Evolutionary conservation across 1,139 yeast species (phyloP), one percentile per base, ranked within the genome.

Genomic region (Eremothecium cymbalariae): DNA sequence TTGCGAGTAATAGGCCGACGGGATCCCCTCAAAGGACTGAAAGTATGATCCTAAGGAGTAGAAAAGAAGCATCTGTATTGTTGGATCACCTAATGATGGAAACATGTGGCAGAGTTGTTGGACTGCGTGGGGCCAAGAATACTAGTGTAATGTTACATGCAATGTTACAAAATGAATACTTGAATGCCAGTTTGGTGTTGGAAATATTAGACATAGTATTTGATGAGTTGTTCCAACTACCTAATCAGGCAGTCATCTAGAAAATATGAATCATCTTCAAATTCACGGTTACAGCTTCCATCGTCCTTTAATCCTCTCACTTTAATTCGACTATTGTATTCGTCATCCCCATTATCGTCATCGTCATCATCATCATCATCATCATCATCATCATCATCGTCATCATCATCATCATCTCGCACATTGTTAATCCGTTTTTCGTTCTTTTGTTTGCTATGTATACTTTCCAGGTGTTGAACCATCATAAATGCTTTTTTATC

Each of bases 21-120:
- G 35, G 19, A 9, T 31, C 32, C 1, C 46, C 49, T 3, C 36
- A 55, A 55, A 55, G 90, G 33, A 65, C 77, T 0, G 50, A 59
- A 3, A 53, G 67, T 13, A 85, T 82, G 41, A 77, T 69, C 45
- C 53, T 63, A 1, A 60, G 67, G 17, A 67, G 79, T 2, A 64
- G 67, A 40, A 72, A 68, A 33, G 85, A 82, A 39, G 80, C 94
- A 0, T 65, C 62, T 39, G 53, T 68, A 3, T 57, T 82, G 8
- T 55, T 85, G 32, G 74, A 70, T 34, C 61, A 69, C 9, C 68
- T 82, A 38, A 62, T 84, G 56, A 60, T 65, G 21, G 93, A 81
- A 38, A 65, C 77, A 0, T 74, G 83, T 39, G 74, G 86, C n/a
- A 77, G 72, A 44, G 70, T 85, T 0, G 84, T 86, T 42, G 95